Percentiles rank a stretch among this genome's conserved stretches.
phyloP scores from a whole-genome alignment of 768 basidiomycete genomes.

The Suillus spraguei region DNA sequence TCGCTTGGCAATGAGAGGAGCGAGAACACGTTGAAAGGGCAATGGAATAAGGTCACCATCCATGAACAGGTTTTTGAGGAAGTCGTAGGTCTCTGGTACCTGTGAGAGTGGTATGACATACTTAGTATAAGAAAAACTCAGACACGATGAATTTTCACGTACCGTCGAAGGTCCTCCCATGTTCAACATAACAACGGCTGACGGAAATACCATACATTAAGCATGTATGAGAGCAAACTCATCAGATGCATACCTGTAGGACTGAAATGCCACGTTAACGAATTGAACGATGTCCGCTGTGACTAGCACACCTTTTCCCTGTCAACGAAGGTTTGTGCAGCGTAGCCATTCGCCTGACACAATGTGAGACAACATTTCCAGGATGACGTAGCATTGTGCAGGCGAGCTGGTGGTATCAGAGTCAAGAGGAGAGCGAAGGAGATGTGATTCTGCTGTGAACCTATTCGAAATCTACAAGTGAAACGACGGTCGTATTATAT shows the following conservation, averaged over 20 bases:
- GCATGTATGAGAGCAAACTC: constrained; percentile 13
- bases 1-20: constrained; percentile 85
- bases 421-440: no score
- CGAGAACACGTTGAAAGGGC: constrained; percentile 86
- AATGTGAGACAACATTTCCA: constrained; percentile 23
- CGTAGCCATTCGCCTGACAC: constrained; percentile 46
- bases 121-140: constrained; percentile 12
- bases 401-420: neutral
- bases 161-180: constrained; percentile 98
- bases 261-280: constrained; percentile 37
- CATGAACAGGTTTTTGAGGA: constrained; percentile 89
- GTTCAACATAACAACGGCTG: constrained; percentile 95
- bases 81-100: constrained; percentile 92
- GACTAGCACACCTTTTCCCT: constrained; percentile 45
- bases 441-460: neutral
- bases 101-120: constrained; percentile 30
- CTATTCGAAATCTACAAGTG: neutral
- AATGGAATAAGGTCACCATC: constrained; percentile 94
- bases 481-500: neutral
- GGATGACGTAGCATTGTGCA: constrained; percentile 33
- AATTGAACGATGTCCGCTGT: constrained; percentile 4
- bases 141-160: constrained; percentile 28
- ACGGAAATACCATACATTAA: constrained; percentile 23
- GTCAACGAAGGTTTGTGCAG: constrained; percentile 40
- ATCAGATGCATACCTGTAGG: constrained; percentile 55